Percentiles rank a stretch among this genome's conserved stretches.
phyloP scores from a whole-genome alignment of 208 protist species.

The Leishmania turanica region DNA sequence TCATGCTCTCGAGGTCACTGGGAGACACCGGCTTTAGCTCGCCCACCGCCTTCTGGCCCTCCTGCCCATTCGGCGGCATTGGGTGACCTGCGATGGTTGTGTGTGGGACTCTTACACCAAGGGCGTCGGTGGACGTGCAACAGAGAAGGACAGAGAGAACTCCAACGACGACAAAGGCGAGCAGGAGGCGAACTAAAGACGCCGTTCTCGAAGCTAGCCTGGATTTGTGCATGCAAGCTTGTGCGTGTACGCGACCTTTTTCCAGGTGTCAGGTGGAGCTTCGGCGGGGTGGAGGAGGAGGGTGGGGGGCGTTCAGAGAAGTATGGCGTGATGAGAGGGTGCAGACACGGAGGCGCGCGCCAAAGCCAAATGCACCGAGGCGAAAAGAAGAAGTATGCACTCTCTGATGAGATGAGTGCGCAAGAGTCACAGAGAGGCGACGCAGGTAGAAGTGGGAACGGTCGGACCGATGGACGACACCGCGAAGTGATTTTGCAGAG shows the following conservation, averaged over 20 bases:
- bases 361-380: not conserved
- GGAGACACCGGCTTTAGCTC: conserved; percentile 1
- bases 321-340: not conserved
- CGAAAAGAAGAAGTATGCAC: not conserved
- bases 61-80: not conserved
- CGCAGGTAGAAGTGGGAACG: not conserved
- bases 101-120: not conserved
- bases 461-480: not conserved
- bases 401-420: not conserved
- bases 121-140: not conserved
- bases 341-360: not conserved
- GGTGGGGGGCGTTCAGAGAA: not conserved
- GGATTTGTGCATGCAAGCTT: not conserved
- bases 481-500: not conserved
- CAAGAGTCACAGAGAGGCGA: not conserved
- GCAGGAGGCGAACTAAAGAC: not conserved
- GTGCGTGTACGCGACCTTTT: not conserved
- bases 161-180: not conserved
- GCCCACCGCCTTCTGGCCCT: not conserved
- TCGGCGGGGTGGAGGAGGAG: not conserved
- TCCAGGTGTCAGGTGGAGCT: not conserved
- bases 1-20: conserved; percentile 10
- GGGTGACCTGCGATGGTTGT: not conserved
- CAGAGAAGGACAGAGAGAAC: not conserved
- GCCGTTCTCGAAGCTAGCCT: not conserved